These are phyloP conservation scores for Entomortierella beljakovae DNA, from an alignment of 192 early-diverging fungal species.

Conservation along the genomic window DNA sequence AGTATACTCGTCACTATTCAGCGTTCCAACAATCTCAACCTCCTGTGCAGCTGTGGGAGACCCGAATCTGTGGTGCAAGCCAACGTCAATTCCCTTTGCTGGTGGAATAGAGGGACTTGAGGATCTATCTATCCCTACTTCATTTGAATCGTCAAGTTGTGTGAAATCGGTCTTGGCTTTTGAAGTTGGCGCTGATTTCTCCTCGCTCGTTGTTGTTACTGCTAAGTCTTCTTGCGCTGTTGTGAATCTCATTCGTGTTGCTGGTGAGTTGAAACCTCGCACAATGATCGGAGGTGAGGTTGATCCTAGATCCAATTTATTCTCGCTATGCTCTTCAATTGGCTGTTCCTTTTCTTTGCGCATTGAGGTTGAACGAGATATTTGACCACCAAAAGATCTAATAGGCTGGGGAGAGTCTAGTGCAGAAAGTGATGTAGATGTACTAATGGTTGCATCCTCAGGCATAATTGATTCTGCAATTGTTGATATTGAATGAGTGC, in stretches of 20 bases:
- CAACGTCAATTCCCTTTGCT: not conserved
- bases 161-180: not conserved
- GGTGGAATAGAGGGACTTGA: not conserved
- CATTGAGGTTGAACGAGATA: conserved; percentile 3
- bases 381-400: not conserved
- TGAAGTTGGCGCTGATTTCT: not conserved
- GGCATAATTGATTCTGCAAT: not conserved
- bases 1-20: not conserved
- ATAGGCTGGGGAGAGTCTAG: not conserved
- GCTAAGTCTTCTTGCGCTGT: not conserved
- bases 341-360: not conserved
- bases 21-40: not conserved
- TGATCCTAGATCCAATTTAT: not conserved
- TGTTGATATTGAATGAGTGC: not conserved
- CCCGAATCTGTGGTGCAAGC: conserved; percentile 2
- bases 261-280: conserved; percentile 24
- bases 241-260: not conserved
- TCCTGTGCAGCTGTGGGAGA: not conserved
- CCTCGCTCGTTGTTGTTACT: not conserved
- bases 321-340: not conserved
- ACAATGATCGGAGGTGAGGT: conserved; percentile 22
- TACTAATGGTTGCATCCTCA: not conserved
- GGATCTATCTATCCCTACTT: not conserved
- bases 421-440: not conserved
- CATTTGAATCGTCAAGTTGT: not conserved